Base-by-base conservation (phyloP, 2,329 filamentous ascomycete species). In the Zelopaecilomyces penicillatus region DNA sequence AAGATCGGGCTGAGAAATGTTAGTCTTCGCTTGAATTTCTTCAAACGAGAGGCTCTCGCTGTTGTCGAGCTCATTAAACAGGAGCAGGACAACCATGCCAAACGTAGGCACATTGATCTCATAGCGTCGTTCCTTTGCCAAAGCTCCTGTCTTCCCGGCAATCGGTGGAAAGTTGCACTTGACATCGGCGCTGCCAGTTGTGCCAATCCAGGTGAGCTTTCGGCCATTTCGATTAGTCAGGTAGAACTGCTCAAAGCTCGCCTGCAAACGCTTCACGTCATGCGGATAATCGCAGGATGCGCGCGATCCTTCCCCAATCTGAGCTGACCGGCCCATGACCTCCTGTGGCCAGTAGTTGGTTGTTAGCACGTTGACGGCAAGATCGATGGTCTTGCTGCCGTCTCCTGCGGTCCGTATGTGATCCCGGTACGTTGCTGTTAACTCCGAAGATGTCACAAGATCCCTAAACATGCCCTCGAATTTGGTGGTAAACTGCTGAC, bases 401-500 rank as follows among this genome's bases (percentile, higher is more conserved):
- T 80, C 63, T 61, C 76, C 63, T 8, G 78, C 64, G 30, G 64
- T 67, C 30, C 67, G 64, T 39, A 80, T 80, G 50, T 91, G 79
- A 11, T 77, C 75, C 52, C 83, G 84, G 68, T 94, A 97, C 45
- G 77, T 80, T 9, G 80, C 68, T 0, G 86, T 88, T 28, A 96
- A 75, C 52, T 95, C 91, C 44, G 84, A 81, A 0, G 90, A 96
- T 9, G 90, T 81, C 11, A 83, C 80, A 78, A 97, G 90, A 58
- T 98, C 93, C 65, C 89, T 90, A 71, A 98, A 96, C 89, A 98
- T 97, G 52, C 89, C 86, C 60, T 98, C 93, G 37, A 98, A 80
- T 61, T 94, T 95, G 57, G 80, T 73, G 0, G 93, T 97, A 62
- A 97, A 97, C 54, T 89, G 83, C 62, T 94, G 95, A 34, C 93